phyloP scores from a whole-genome alignment of 495 filamentous ascomycete genomes.

The Podospora anserina region DNA sequence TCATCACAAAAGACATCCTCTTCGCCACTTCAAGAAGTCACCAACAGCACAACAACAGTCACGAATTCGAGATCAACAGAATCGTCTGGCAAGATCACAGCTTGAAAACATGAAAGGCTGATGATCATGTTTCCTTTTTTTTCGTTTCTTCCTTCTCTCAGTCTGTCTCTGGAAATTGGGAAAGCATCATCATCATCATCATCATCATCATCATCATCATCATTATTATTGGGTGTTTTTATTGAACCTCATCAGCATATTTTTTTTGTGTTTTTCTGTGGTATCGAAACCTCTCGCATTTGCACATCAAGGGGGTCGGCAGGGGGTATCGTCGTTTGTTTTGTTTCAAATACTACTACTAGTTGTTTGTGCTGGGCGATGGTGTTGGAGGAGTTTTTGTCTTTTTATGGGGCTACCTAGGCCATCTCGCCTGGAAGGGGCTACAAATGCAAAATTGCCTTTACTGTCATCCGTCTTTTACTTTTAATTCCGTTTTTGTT shows the following conservation, averaged over 20 bases:
- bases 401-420: background rate
- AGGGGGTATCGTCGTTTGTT: background rate
- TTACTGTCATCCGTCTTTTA: background rate
- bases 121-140: constrained; percentile 1
- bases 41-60: constrained; percentile 6
- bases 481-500: background rate
- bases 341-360: background rate
- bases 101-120: background rate
- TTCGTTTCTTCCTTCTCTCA: constrained; percentile 1
- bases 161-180: background rate
- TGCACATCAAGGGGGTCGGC: background rate
- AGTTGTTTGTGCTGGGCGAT: background rate
- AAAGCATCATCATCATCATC: constrained; percentile 1
- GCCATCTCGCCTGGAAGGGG: background rate
- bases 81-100: background rate
- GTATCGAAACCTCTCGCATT: background rate
- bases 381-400: background rate
- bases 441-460: background rate
- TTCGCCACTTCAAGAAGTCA: constrained; percentile 12
- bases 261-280: background rate
- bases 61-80: background rate
- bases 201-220: background rate
- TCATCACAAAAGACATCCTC: constrained; percentile 6
- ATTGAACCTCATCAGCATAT: background rate
- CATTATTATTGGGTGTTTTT: background rate